Evolutionary conservation across 2,329 filamentous ascomycete species (phyloP), one percentile per base, ranked within the genome.

Genomic region (Epichloe scottii): DNA sequence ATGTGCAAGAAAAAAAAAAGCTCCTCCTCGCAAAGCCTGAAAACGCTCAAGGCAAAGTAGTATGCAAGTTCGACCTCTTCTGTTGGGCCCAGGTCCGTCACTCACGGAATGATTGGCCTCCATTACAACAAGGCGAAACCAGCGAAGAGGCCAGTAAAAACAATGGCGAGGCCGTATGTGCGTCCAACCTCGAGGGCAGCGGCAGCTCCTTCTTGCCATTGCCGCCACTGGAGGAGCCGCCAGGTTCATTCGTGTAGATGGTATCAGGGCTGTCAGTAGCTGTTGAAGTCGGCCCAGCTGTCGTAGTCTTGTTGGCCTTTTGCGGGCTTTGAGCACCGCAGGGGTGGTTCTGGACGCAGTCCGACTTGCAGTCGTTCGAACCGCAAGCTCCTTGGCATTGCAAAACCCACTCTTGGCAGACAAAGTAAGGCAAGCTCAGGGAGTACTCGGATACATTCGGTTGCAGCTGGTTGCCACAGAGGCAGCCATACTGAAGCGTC

Each of bases 391-490:
- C 72, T 55, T 89, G 70, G 64, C 85, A 89, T 67, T 88, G 78
- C 64, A 71, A 80, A 59, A 79, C 83, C 75, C 77, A 88, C 68
- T 85, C 75, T 45, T 75, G 75, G 76, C 87, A 93, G 59, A 82
- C 75, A 70, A 82, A 87, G 76, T 81, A 91, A 35, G 87, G 87
- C 26, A 93, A 73, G 1, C 87, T 90, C 59, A 88, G 75, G 19
- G 82, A 84, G 76, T 85, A 93, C 68, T 90, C 77, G 61, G 83
- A 80, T 46, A 87, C 69, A 68, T 90, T 89, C 58, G 87, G 87
- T 49, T 76, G 69, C 55, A 75, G 64, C 63, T 79, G 77, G 63
- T 85, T 75, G 55, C 75, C 74, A 71, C 87, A 93, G 58, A 88
- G 72, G 66, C 87, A 93, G 56, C 75, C 72, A 68, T 84, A 91